Evolutionary conservation across 1,284 basidiomycete genomes (phyloP).

Genomic region (Cryptococcus maquisensis): DNA sequence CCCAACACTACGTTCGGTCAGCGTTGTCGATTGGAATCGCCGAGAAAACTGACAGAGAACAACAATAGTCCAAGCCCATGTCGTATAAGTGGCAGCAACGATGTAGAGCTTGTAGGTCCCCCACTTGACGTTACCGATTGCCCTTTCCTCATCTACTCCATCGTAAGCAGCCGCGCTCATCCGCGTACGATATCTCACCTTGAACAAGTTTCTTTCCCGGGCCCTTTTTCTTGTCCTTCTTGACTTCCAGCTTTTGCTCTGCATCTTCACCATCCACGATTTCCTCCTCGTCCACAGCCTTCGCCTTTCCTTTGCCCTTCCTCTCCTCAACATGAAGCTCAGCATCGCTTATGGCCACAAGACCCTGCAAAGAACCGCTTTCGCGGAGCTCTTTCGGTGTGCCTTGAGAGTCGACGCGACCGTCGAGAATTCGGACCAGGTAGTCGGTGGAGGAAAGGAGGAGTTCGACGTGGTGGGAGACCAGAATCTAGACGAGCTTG

Average conservation of each 20-base stretch:
- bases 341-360: conserved; percentile 46
- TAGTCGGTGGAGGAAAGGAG: conserved; percentile 61
- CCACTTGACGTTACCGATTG: conserved; percentile 73
- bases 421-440: conserved; percentile 62
- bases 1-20: conserved; percentile 11
- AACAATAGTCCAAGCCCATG: conserved; percentile 39
- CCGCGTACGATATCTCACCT: conserved; percentile 11
- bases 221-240: conserved; percentile 38
- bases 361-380: conserved; percentile 52
- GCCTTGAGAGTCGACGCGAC: conserved; percentile 59
- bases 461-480: conserved; percentile 78
- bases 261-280: conserved; percentile 40
- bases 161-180: neutral
- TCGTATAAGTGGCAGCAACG: conserved; percentile 47
- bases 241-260: conserved; percentile 32
- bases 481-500: conserved; percentile 56
- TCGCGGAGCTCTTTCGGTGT: conserved; percentile 57
- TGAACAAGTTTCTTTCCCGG: conserved; percentile 44
- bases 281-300: conserved; percentile 46
- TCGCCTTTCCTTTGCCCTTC: conserved; percentile 44
- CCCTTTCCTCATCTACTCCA: conserved; percentile 53
- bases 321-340: conserved; percentile 54
- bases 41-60: conserved; percentile 25
- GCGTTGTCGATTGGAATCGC: neutral
- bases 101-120: conserved; percentile 72